Conservation (phyloP, 106 monocot species). For the Amphibolis antarctica region DNA sequence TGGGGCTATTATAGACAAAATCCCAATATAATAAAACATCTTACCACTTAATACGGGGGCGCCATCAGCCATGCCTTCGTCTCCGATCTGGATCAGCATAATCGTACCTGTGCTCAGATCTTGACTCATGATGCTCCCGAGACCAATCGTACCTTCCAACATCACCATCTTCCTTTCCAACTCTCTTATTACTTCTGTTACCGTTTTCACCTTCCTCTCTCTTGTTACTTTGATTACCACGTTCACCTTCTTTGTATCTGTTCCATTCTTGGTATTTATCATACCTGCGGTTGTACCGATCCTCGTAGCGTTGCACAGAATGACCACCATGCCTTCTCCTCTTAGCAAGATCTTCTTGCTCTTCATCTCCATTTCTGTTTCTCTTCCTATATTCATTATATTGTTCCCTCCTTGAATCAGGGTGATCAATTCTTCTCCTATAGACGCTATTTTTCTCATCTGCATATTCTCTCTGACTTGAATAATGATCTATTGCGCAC, state of each 20-base stretch:
- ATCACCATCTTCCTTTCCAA: constrained; percentile 11
- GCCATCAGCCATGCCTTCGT: neutral
- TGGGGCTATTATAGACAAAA: too few species aligned
- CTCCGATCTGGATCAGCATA: neutral
- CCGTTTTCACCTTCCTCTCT: neutral
- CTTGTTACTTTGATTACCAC: constrained; percentile 1
- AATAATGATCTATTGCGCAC: neutral
- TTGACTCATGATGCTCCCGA: constrained; percentile 5
- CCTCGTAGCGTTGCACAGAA: constrained; percentile 1
- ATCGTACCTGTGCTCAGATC: constrained; percentile 14
- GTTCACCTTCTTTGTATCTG: neutral
- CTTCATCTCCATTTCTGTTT: constrained; percentile 4
- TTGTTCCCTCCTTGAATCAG: neutral
- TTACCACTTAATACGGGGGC: neutral
- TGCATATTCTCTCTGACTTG: neutral
- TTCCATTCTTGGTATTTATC: neutral
- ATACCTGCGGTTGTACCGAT: constrained; percentile 15
- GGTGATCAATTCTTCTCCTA: neutral
- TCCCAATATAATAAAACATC: neutral
- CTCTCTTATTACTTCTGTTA: constrained; percentile 6
- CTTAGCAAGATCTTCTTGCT: constrained; percentile 10
- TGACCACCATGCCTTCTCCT: constrained; percentile 20
- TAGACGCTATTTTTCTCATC: neutral
- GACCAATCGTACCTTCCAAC: constrained; percentile 13
- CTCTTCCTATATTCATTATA: constrained; percentile 5